phyloP scores from a whole-genome alignment of 495 filamentous ascomycete species.

The Xylaria intraflava region DNA sequence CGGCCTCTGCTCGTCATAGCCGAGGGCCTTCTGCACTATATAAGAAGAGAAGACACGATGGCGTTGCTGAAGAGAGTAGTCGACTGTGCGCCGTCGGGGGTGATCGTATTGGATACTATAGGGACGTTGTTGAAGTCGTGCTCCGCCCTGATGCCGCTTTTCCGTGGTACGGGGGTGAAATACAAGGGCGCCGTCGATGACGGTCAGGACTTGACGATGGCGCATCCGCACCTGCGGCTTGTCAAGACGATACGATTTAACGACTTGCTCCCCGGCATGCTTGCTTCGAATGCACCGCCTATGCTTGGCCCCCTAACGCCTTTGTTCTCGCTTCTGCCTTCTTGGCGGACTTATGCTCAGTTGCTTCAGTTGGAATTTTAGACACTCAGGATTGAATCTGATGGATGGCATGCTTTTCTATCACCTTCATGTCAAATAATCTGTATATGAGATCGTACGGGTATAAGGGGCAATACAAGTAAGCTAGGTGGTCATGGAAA shows the following conservation, averaged over 20 bases:
- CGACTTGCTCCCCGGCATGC: slow-evolving; percentile 2
- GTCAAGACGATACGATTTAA: slow-evolving; percentile 1
- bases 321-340: slow-evolving; percentile 1
- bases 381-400: no score
- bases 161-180: neutral
- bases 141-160: slow-evolving; percentile 1
- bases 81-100: slow-evolving; percentile 9
- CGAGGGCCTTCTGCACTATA: slow-evolving; percentile 19
- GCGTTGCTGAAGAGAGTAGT: slow-evolving; percentile 9
- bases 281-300: neutral
- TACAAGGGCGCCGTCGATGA: slow-evolving; percentile 8
- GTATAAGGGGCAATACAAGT: neutral
- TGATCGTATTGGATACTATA: slow-evolving; percentile 12
- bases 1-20: slow-evolving; percentile 17
- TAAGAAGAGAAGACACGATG: slow-evolving; percentile 3
- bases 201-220: neutral
- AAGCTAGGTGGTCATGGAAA: neutral
- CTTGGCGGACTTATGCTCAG: slow-evolving; percentile 3
- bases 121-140: slow-evolving; percentile 6
- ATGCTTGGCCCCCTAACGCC: neutral
- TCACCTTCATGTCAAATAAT: neutral
- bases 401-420: no score
- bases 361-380: slow-evolving; percentile 11
- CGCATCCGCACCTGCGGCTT: neutral
- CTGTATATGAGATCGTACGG: neutral